Conservation (phyloP, 257 asterid genomes). For the Solanum commersonii region DNA sequence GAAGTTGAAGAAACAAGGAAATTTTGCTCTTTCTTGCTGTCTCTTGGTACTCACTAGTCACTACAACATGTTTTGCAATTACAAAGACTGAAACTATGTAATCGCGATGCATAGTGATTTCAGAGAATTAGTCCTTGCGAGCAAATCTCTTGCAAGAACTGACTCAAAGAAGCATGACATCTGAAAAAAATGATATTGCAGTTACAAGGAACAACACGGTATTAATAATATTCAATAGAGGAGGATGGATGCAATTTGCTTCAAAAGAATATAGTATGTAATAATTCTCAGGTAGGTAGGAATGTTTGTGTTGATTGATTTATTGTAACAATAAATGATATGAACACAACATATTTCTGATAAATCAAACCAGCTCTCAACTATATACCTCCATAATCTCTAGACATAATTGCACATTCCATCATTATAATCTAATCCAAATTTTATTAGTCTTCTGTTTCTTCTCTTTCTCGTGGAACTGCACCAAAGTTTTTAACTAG, state of each 20-base stretch:
- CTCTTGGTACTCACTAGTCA: neutral
- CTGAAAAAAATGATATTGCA: neutral
- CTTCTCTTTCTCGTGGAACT: conserved; percentile 58
- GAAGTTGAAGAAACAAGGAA: neutral
- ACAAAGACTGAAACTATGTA: neutral
- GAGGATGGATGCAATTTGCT: neutral
- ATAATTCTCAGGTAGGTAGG: neutral
- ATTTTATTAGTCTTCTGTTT: conserved; percentile 40
- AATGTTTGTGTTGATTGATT: neutral
- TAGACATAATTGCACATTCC: neutral
- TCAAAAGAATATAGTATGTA: neutral
- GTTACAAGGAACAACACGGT: neutral
- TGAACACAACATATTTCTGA: neutral
- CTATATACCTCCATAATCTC: neutral
- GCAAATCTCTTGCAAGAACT: neutral
- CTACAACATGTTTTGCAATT: neutral
- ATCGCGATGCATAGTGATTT: neutral
- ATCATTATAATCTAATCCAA: neutral
- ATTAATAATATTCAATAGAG: neutral
- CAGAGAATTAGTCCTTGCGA: neutral
- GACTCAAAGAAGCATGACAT: neutral
- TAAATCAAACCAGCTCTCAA: neutral
- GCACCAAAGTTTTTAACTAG: conserved; percentile 75
- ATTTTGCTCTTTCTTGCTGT: neutral
- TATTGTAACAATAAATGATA: neutral